A percentile compares a stretch with the other conserved stretches of the same genome.
Evolutionary conservation across 192 early-diverging fungal species (phyloP).

Genomic region (Coemansia umbellata): DNA sequence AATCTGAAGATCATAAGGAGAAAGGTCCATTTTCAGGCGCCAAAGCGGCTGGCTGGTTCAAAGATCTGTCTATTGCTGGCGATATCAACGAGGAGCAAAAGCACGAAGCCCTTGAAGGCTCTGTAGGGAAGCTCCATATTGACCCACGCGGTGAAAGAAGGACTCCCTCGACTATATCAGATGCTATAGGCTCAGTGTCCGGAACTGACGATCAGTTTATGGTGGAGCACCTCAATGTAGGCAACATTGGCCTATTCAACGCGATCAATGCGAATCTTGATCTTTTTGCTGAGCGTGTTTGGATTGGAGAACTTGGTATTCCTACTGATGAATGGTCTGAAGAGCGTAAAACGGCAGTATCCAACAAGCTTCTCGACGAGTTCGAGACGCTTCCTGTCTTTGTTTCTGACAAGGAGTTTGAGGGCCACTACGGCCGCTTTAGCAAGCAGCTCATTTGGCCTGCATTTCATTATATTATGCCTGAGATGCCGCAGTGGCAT

Average conservation of each 20-base stretch:
- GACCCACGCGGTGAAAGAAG: neutral
- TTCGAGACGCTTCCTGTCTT: conserved; percentile 77
- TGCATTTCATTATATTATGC: conserved; percentile 92
- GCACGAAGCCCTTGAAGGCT: neutral
- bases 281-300: conserved; percentile 58
- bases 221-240: conserved; percentile 70
- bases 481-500: conserved; percentile 79
- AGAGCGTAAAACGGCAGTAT: conserved; percentile 58
- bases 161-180: neutral
- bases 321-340: conserved; percentile 65
- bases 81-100: conserved; percentile 1
- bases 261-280: conserved; percentile 70
- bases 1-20: too few species aligned
- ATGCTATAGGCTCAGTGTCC: conserved; percentile 13
- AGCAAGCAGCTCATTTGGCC: conserved; percentile 98
- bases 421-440: conserved; percentile 90
- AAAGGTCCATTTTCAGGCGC: neutral
- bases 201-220: conserved; percentile 53
- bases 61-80: neutral
- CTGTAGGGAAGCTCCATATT: conserved; percentile 19
- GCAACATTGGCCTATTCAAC: conserved; percentile 96
- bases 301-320: conserved; percentile 76
- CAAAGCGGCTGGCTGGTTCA: neutral
- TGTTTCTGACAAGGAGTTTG: conserved; percentile 73
- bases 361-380: conserved; percentile 56